Conservation (phyloP, 768 basidiomycete species). For the Hericium rajendrae region DNA sequence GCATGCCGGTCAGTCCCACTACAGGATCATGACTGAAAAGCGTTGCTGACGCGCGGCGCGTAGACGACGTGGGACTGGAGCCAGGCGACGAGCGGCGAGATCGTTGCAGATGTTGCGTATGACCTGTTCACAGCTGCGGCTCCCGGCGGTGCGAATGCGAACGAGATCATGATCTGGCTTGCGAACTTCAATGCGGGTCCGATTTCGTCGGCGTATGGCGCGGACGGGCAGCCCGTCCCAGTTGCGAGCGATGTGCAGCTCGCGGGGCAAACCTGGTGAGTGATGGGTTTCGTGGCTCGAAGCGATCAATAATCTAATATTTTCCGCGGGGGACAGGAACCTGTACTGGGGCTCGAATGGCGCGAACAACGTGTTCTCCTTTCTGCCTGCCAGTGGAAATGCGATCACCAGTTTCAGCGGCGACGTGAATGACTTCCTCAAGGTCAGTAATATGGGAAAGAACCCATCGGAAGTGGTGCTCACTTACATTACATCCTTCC, state of each 20-base stretch:
- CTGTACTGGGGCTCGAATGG: constrained; percentile 46
- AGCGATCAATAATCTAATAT: constrained; percentile 16
- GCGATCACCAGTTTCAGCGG: constrained; percentile 39
- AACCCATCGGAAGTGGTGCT: not conserved
- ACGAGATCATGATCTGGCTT: constrained; percentile 60
- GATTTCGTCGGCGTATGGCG: constrained; percentile 39
- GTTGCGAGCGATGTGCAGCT: constrained; percentile 34
- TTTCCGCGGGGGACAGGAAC: constrained; percentile 28
- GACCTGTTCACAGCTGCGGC: constrained; percentile 53
- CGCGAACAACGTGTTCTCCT: constrained; percentile 32
- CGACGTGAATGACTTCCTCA: constrained; percentile 45
- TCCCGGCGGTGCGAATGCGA: constrained; percentile 34
- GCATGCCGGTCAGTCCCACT: constrained; percentile 39
- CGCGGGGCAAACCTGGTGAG: constrained; percentile 37
- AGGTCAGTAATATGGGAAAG: constrained; percentile 21
- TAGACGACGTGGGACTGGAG: constrained; percentile 53
- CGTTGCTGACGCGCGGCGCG: not conserved
- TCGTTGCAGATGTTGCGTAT: constrained; percentile 49
- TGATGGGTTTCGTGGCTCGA: not conserved
- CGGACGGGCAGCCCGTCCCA: constrained; percentile 36
- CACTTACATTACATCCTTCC: not conserved
- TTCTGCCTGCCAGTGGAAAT: constrained; percentile 29
- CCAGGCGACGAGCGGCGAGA: constrained; percentile 28
- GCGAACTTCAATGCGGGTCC: constrained; percentile 49
- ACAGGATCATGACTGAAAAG: not conserved